Base-by-base conservation (phyloP, 345 rosid genomes). In the Bruguiera sexangula region DNA sequence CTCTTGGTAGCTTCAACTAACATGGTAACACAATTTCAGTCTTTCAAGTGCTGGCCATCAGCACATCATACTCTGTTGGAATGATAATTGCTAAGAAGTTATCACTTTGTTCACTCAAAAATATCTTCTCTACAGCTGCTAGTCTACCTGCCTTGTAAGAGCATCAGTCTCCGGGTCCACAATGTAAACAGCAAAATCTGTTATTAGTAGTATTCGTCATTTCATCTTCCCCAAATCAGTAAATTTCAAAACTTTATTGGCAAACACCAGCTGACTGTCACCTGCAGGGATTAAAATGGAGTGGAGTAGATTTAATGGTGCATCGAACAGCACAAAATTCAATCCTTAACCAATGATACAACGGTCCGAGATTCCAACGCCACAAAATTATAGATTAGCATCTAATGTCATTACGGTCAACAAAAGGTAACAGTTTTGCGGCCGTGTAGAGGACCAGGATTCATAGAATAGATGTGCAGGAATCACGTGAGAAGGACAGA, bases 161-260 rank as follows among this genome's bases (percentile, higher is more conserved):
- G 88, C 83, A 67, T 85, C 90, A 30, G 81, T 81, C 64, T 85
- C 89, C 0, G 98, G 97, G 74, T 90, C 97, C 74, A 96, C 78
- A 54, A 92, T 76, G 72, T 96, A 92, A 75, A 77, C 32, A 21
- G 81, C 74, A 89, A 70, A 88, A 86, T 90, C 92, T 6, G 96
- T 88, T 29, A 88, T 84, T 46, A 89, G 75, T 66, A 92, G 83
- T 51, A 90, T 85, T 3, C 96, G 86, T 26, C 84, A 84, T 52
- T 89, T 92, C 94, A 90, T 90, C 80, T 89, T 92, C 76, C 97
- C 98, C 0, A 96, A 77, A 70, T 86, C 83, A 37, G 97, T 90
- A 81, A 92, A 87, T 85, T 89, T 90, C 88, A 92, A 74, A 39
- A 96, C 87, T 72, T 90, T 96, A 81, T 96, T 98, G 39, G 96